Base-by-base conservation (phyloP, 1,284 basidiomycete genomes). In the Trichosporon sp. region DNA sequence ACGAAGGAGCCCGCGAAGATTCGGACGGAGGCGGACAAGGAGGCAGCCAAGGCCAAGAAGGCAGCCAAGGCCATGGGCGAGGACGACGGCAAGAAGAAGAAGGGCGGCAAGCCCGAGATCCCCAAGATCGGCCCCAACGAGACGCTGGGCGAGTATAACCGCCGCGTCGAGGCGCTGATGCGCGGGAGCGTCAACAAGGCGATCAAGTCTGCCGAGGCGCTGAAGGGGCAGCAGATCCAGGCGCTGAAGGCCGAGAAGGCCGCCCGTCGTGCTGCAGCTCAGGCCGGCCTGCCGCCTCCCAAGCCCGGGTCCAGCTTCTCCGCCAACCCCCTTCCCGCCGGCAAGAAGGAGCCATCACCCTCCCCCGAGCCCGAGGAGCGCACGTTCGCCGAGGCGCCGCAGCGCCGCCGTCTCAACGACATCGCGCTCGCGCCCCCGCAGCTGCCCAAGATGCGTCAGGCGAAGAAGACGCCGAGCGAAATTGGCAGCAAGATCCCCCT, bases 111-210 rank as follows among this genome's bases (percentile, higher is more conserved):
- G 37, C 26, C 46, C 4, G 67, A 61, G 16, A 61, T 76, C 16
- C 78, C 76, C 43, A 77, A 76, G 68, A 78, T 78, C 46, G 69
- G 75, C 12, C 72, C 67, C 26, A 48, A 75, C 72, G 74, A 75
- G 73, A 72, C 76, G 1, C 68, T 84, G 40, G 81, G 78, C 16
- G 82, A 82, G 51, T 84, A 80, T 69, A 84, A 84, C 73, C 78
- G 82, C 8, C 78, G 83, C 35, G 71, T 84, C 7, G 83, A 84
- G 71, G 68, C 76, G 1, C 65, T 79, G 2, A 67, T 84, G 35
- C 75, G 83, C 12, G 78, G 78, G 2, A 79, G 78, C 7, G 82
- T 84, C 16, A 75, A 71, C 21, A 70, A 76, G 63, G 82, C 83
- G 12, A 84, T 84, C 71, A 82, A 83, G 71, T 71, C 74, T 21